Percentiles rank a stretch among this genome's conserved stretches.
Evolutionary conservation across 768 basidiomycete genomes (phyloP).

Genomic region (Leccinum broughii): DNA sequence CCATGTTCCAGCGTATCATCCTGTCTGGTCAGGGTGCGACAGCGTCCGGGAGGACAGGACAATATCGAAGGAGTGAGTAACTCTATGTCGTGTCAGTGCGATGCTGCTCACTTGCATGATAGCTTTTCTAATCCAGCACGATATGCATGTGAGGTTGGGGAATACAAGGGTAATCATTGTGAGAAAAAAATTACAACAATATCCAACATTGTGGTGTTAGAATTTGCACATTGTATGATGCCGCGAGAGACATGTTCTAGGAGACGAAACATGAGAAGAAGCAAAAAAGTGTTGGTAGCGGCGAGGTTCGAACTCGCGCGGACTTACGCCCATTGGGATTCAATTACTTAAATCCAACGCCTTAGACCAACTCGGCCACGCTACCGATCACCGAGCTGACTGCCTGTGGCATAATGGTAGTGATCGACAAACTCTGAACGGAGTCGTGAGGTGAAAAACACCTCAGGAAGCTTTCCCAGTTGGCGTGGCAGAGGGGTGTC

Average conservation of each 20-base stretch:
- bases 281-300: constrained; percentile 53
- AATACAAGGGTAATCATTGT: neutral
- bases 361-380: constrained; percentile 91
- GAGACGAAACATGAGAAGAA: neutral
- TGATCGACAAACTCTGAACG: neutral
- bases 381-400: constrained; percentile 40
- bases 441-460: neutral
- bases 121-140: constrained; percentile 30
- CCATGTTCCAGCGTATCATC: neutral
- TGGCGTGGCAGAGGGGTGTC: neutral
- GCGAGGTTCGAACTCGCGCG: constrained; percentile 94
- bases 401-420: neutral
- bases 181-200: neutral
- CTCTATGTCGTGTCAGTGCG: neutral
- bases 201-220: neutral
- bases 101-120: constrained; percentile 3
- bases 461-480: neutral
- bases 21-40: constrained; percentile 50
- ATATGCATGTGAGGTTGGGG: neutral
- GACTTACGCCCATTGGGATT: constrained; percentile 81
- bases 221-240: neutral
- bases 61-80: constrained; percentile 46
- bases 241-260: neutral
- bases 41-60: constrained; percentile 68
- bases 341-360: constrained; percentile 85